Evolutionary conservation across 306 rosid species (phyloP), one percentile per base, ranked within the genome.

Genomic region (Crataegus laevigata): DNA sequence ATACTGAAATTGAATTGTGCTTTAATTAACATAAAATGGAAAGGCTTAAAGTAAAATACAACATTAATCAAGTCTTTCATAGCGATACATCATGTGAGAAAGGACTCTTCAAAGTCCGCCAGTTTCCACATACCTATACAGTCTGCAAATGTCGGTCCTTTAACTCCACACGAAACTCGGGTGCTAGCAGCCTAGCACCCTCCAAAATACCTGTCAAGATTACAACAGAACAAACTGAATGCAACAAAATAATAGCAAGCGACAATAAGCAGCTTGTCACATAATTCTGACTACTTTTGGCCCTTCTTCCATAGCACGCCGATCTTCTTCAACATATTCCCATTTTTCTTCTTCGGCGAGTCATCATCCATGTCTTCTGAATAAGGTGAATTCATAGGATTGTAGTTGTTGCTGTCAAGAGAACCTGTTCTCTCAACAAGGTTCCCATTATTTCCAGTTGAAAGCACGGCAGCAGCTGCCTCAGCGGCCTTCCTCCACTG

Each of bases 401-500:
- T 88, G 76, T 81, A 88, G 54, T 50, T 85, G 83, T 82, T 50
- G 81, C 65, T 80, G 69, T 89, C 97, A 40, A 77, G 85, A 30
- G 91, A 81, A n/a, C 86, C 77, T 0, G 84, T 84, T 84, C 81
- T 84, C 60, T 84, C 97, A 4, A 84, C 85, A 64, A 77, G 50
- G 60, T 93, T 93, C 22, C 96, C 94, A 42, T 85, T 89, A 83
- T 93, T 87, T 30, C 91, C 96, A 0, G 89, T 50, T 8, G 96
- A 82, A 61, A 94, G 73, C 83, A 94, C 88, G 11, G 96, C 73
- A 21, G 98, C 92, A 4, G 97, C 98, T 18, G 96, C 98, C 86
- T 93, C 97, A 0, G 98, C 98, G 0, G 97, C 98, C 78, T 91
- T 93, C 83, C 97, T 91, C 98, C 98, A 94, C 85, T 94, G 97